These are phyloP conservation scores for Nyctanthes arbortristis DNA, from an alignment of 257 asterid species.

Conservation along the genomic window DNA sequence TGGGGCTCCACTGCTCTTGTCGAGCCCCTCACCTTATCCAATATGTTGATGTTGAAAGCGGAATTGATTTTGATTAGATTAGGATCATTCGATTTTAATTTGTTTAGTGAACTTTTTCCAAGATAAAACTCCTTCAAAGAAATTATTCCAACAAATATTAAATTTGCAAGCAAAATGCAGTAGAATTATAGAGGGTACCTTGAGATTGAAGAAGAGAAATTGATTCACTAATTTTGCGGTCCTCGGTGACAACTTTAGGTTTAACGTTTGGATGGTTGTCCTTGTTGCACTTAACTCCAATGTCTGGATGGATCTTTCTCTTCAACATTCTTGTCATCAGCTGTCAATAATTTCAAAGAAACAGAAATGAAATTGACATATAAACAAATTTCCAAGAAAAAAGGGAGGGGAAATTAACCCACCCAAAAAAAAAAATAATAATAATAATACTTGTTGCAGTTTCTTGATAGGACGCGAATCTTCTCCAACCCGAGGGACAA, in stretches of 20 bases:
- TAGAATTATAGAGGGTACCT: slow-evolving; percentile 32
- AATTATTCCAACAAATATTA: not conserved
- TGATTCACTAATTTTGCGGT: slow-evolving; percentile 26
- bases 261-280: not conserved
- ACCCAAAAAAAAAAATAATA: not conserved
- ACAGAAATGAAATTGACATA: too few species aligned
- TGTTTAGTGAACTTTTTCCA: not conserved
- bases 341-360: slow-evolving; percentile 21
- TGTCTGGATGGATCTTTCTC: slow-evolving; percentile 69
- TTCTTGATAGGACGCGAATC: slow-evolving; percentile 60
- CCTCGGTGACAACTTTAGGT: slow-evolving; percentile 19
- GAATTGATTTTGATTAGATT: not conserved
- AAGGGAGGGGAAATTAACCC: not conserved
- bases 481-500: slow-evolving; percentile 23
- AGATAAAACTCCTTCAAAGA: not conserved
- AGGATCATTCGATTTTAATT: too few species aligned
- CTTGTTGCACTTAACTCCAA: slow-evolving; percentile 26
- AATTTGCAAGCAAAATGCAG: not conserved
- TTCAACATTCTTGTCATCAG: slow-evolving; percentile 62
- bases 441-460: slow-evolving; percentile 48
- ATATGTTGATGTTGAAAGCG: not conserved
- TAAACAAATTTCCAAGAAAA: too few species aligned
- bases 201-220: slow-evolving; percentile 43
- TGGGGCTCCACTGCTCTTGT: not conserved
- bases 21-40: not conserved